phyloP scores from a whole-genome alignment of 208 protist genomes.

The Leishmania guyanensis region DNA sequence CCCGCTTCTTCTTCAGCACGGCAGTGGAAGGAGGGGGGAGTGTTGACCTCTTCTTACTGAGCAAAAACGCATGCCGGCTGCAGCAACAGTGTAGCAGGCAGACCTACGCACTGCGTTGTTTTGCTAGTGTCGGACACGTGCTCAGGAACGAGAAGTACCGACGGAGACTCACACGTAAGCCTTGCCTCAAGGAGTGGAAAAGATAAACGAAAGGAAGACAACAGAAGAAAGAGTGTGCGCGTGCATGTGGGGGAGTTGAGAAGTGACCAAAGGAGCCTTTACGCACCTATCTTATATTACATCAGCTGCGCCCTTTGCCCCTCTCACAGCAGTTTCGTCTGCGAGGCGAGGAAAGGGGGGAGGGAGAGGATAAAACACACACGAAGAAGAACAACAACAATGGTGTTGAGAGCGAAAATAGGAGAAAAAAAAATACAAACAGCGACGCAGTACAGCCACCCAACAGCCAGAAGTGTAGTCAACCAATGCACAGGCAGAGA shows the following conservation, averaged over 20 bases:
- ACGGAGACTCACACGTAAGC: background rate
- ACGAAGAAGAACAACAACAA: background rate
- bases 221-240: background rate
- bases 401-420: background rate
- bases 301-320: background rate
- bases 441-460: background rate
- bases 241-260: background rate
- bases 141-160: background rate
- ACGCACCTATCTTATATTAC: slow-evolving; percentile 5
- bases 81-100: background rate
- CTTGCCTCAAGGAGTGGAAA: background rate
- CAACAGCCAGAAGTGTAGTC: background rate
- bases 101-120: background rate
- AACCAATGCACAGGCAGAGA: background rate
- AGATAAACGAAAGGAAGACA: background rate
- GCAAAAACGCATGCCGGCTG: background rate
- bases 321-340: background rate
- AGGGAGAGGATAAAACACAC: background rate
- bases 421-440: background rate
- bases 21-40: background rate
- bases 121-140: background rate
- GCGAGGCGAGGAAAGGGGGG: background rate
- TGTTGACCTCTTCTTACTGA: background rate
- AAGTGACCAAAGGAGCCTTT: background rate
- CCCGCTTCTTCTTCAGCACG: background rate